Evolutionary conservation across 495 filamentous ascomycete genomes (phyloP).

Genomic region (Aspergillus taichungensis): DNA sequence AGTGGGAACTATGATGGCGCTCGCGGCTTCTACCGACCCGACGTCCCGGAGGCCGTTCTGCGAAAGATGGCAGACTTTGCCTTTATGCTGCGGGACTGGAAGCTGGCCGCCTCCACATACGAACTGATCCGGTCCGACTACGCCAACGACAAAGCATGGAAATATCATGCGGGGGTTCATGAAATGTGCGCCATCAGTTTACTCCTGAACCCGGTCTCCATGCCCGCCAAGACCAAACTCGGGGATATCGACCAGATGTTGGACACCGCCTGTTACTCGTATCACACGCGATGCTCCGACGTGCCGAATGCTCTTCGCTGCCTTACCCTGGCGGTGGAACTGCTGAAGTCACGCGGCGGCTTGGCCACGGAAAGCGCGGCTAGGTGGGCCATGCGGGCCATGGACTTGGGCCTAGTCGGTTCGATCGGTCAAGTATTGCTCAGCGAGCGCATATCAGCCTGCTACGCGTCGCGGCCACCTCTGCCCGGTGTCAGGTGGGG

Average conservation of each 20-base stretch:
- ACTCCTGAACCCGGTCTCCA: conserved; percentile 61
- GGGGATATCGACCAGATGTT: conserved; percentile 79
- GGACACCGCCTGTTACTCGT: conserved; percentile 84
- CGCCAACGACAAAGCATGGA: conserved; percentile 93
- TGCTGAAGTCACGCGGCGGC: conserved; percentile 68
- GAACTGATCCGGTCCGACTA: conserved; percentile 83
- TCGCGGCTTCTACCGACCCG: conserved; percentile 73
- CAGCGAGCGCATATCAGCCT: conserved; percentile 74
- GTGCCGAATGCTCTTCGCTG: conserved; percentile 70
- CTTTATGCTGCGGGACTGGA: conserved; percentile 94
- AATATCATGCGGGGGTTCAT: conserved; percentile 81
- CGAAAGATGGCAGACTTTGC: conserved; percentile 90
- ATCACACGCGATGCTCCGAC: conserved; percentile 71
- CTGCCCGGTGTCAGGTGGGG: conserved; percentile 57
- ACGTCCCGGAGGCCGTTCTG: conserved; percentile 79
- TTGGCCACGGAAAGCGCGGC: conserved; percentile 80
- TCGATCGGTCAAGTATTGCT: conserved; percentile 69
- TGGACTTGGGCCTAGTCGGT: conserved; percentile 68
- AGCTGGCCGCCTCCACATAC: conserved; percentile 82
- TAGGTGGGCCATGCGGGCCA: conserved; percentile 68
- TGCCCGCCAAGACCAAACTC: conserved; percentile 61
- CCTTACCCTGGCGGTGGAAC: conserved; percentile 66
- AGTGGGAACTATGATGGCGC: conserved; percentile 68
- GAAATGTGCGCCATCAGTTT: conserved; percentile 86
- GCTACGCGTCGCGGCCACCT: conserved; percentile 66